Conservation (phyloP, 805 yeast species). For the Tetrapisispora phaffii region DNA sequence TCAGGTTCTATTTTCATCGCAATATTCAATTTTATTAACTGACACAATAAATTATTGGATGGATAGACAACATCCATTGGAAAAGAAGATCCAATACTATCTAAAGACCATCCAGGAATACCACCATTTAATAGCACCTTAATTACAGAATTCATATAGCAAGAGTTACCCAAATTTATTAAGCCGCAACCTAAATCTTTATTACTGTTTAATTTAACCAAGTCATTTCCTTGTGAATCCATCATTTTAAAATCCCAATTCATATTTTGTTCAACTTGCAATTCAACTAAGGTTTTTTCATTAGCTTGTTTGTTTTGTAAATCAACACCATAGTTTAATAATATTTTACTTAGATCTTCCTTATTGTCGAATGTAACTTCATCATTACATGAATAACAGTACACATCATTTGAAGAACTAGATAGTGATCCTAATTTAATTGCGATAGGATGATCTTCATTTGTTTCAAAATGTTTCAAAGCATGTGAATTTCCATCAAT, state of each 20-base stretch:
- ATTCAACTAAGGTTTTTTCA: conserved; percentile 79
- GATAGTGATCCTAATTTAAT: conserved; percentile 86
- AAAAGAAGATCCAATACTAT: conserved; percentile 32
- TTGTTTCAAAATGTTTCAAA: conserved; percentile 49
- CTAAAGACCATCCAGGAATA: conserved; percentile 30
- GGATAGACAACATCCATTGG: conserved; percentile 40
- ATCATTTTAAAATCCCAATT: conserved; percentile 88
- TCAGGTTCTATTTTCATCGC: conserved; percentile 46
- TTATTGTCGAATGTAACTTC: conserved; percentile 57
- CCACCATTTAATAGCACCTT: conserved; percentile 52
- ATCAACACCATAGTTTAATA: conserved; percentile 58
- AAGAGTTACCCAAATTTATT: conserved; percentile 85
- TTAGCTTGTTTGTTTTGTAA: conserved; percentile 47
- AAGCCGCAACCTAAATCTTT: conserved; percentile 63
- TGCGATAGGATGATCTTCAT: conserved; percentile 64
- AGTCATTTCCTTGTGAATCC: conserved; percentile 54
- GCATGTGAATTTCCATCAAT: conserved; percentile 94
- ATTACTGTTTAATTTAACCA: conserved; percentile 39
- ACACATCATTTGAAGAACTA: conserved; percentile 63
- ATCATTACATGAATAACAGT: conserved; percentile 82
- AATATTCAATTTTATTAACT: conserved; percentile 67
- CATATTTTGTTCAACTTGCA: conserved; percentile 86
- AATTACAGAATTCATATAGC: conserved; percentile 74
- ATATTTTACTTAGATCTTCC: conserved; percentile 24
- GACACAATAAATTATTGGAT: conserved; percentile 57